phyloP scores from a whole-genome alignment of 169 alveolate genomes.

The Eimeria sp. region DNA sequence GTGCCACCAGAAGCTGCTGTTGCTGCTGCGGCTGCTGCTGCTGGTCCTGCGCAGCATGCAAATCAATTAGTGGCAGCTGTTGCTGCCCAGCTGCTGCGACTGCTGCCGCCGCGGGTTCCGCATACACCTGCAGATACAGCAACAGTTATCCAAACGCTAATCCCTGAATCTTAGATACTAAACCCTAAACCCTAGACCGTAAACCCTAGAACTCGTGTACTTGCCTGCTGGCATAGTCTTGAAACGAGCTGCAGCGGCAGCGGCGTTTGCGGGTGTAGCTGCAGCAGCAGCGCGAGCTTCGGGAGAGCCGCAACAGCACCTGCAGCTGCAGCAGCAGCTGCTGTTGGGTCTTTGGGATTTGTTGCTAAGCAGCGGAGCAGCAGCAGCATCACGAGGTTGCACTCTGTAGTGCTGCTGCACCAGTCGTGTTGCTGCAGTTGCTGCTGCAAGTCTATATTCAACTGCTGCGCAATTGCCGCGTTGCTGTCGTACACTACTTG shows the following conservation, averaged over 20 bases:
- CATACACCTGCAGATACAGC: background rate
- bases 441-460: constrained; percentile 20
- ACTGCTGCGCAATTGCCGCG: constrained; percentile 60
- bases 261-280: constrained; percentile 45
- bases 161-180: constrained; percentile 10
- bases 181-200: constrained; percentile 21
- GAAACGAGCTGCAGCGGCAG: constrained; percentile 75
- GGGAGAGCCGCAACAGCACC: constrained; percentile 62
- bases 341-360: constrained; percentile 32
- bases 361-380: constrained; percentile 44
- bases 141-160: background rate
- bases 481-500: constrained; percentile 10
- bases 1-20: constrained; percentile 73
- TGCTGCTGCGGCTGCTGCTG: constrained; percentile 57
- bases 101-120: constrained; percentile 19
- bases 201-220: background rate
- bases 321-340: constrained; percentile 54
- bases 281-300: constrained; percentile 74
- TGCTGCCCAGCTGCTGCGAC: constrained; percentile 39
- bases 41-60: constrained; percentile 58
- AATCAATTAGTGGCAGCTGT: constrained; percentile 8
- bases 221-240: constrained; percentile 76
- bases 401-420: constrained; percentile 25
- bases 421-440: constrained; percentile 61
- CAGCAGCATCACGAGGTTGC: constrained; percentile 44